Evolutionary conservation across 257 asterid species (phyloP).

Genomic region (Dorcoceras hygrometricum): DNA sequence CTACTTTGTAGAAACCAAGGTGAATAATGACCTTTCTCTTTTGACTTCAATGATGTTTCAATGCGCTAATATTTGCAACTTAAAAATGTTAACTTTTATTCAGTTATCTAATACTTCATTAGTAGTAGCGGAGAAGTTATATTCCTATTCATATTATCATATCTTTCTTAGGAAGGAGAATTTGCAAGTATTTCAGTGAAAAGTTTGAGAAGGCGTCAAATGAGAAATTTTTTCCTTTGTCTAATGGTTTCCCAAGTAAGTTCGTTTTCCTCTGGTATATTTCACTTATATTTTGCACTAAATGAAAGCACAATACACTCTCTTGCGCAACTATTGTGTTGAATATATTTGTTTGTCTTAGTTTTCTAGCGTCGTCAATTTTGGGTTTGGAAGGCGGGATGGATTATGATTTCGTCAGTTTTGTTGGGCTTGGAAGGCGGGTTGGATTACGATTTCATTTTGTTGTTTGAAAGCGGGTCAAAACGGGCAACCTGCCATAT

Average conservation of each 20-base stretch:
- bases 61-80: background rate
- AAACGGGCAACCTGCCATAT: too few species aligned
- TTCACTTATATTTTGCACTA: slow-evolving; percentile 3
- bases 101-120: slow-evolving; percentile 6
- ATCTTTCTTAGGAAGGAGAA: slow-evolving; percentile 74
- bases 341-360: background rate
- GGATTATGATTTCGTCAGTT: too few species aligned
- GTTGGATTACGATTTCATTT: too few species aligned
- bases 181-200: slow-evolving; percentile 70
- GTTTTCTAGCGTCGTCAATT: too few species aligned
- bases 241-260: slow-evolving; percentile 98
- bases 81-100: slow-evolving; percentile 1
- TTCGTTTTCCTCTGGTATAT: slow-evolving; percentile 7
- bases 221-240: slow-evolving; percentile 81
- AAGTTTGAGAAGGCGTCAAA: slow-evolving; percentile 85
- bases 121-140: background rate
- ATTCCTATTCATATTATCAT: slow-evolving; percentile 14
- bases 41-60: slow-evolving; percentile 6
- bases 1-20: slow-evolving; percentile 8
- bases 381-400: too few species aligned
- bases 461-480: too few species aligned
- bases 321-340: too few species aligned
- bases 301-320: background rate
- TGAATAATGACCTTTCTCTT: background rate
- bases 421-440: too few species aligned